Percentiles rank a stretch among this genome's conserved stretches.
phyloP scores from a whole-genome alignment of 2,329 filamentous ascomycete genomes.

The Trichoderma oligosporum region DNA sequence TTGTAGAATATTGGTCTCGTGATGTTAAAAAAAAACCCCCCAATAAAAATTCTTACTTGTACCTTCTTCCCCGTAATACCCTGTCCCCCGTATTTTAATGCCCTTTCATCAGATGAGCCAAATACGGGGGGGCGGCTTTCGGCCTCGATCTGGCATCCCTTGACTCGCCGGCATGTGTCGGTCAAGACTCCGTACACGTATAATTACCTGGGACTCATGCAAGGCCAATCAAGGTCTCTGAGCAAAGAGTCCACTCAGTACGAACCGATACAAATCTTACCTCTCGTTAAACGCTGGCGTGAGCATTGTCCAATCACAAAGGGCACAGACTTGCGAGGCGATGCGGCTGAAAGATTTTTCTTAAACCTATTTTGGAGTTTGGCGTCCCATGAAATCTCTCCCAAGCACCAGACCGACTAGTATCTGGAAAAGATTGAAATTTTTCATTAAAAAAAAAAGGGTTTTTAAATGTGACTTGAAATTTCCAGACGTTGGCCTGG shows the following conservation, averaged over 20 bases:
- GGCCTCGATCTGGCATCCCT: conserved; percentile 10
- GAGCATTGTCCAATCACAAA: not conserved
- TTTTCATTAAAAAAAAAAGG: not conserved
- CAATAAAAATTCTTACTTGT: not conserved
- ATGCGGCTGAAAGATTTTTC: conserved; percentile 9
- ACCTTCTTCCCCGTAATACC: conserved; percentile 9
- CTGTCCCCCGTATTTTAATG: conserved; percentile 14
- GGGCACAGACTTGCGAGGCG: conserved; percentile 1
- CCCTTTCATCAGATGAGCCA: conserved; percentile 16
- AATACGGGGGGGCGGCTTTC: conserved; percentile 15
- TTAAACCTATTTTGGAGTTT: not conserved
- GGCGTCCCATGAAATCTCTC: conserved; percentile 2
- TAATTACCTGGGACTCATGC: not conserved
- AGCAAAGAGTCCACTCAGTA: no score
- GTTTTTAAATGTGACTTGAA: conserved; percentile 11
- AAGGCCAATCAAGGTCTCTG: not conserved
- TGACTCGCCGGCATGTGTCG: conserved; percentile 3
- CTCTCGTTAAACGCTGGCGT: not conserved
- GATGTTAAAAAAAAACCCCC: not conserved
- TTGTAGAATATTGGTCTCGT: conserved; percentile 13
- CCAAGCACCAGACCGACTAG: not conserved
- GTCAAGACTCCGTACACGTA: not conserved
- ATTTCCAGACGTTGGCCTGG: conserved; percentile 9
- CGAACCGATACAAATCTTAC: not conserved
- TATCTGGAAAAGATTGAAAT: not conserved